phyloP scores from a whole-genome alignment of 2,329 filamentous ascomycete genomes.

The Trematosphaeria pertusa region DNA sequence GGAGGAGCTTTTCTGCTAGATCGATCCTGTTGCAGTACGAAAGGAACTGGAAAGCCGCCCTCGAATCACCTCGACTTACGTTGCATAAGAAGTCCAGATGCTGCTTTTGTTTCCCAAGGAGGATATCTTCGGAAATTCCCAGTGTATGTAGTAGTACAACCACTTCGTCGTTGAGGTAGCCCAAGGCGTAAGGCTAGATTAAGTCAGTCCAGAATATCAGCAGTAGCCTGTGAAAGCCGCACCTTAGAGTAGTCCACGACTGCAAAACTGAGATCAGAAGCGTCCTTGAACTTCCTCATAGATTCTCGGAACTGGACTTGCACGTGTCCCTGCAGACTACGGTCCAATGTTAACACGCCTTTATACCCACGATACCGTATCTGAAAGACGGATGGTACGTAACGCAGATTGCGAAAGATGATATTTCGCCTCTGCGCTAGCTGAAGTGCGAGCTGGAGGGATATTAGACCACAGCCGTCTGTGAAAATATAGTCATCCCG shows the following conservation, averaged over 20 bases:
- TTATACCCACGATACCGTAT: conserved; percentile 55
- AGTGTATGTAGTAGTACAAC: conserved; percentile 50
- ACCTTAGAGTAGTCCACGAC: conserved; percentile 54
- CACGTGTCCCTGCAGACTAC: conserved; percentile 35
- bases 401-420: conserved; percentile 45
- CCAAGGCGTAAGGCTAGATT: conserved; percentile 49
- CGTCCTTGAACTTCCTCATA: conserved; percentile 53
- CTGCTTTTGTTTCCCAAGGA: conserved; percentile 47
- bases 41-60: conserved; percentile 46
- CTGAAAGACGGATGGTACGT: conserved; percentile 52
- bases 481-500: conserved; percentile 50
- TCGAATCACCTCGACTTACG: conserved; percentile 30
- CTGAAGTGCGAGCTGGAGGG: conserved; percentile 38
- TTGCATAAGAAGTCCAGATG: conserved; percentile 45
- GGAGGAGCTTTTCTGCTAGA: conserved; percentile 48
- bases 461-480: conserved; percentile 52
- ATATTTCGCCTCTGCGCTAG: conserved; percentile 45
- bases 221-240: neutral
- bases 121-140: conserved; percentile 38
- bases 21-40: conserved; percentile 41
- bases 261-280: conserved; percentile 46
- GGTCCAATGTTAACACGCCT: conserved; percentile 51
- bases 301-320: conserved; percentile 44
- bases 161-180: conserved; percentile 52
- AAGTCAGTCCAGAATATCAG: conserved; percentile 3